These are phyloP conservation scores for Apiotrichum mycotoxinovorans DNA, from an alignment of 1,284 basidiomycete species.

Conservation along the genomic window DNA sequence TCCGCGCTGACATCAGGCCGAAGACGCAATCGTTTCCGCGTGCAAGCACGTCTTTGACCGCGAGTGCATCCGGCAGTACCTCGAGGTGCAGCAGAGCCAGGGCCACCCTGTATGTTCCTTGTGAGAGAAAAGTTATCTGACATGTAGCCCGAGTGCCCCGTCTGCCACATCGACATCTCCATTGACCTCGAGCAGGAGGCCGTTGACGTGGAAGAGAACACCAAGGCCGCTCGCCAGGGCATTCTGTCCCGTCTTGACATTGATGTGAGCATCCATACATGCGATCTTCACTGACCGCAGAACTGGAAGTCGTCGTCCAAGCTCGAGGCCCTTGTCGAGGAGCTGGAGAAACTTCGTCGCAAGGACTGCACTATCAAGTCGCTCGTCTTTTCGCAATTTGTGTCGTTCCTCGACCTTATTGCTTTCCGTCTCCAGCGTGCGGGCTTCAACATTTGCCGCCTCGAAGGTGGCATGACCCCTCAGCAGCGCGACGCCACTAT, in stretches of 20 bases:
- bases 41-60: slow-evolving; percentile 71
- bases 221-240: slow-evolving; percentile 71
- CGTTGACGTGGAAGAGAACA: slow-evolving; percentile 67
- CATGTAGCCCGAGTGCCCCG: slow-evolving; percentile 80
- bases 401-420: slow-evolving; percentile 64
- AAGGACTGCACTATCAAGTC: slow-evolving; percentile 93
- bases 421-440: slow-evolving; percentile 88
- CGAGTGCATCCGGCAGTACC: slow-evolving; percentile 92
- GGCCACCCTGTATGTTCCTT: slow-evolving; percentile 67
- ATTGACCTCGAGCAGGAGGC: slow-evolving; percentile 94
- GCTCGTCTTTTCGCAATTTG: slow-evolving; percentile 65
- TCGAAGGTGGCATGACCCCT: slow-evolving; percentile 96
- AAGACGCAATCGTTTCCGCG: slow-evolving; percentile 90
- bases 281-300: slow-evolving; percentile 23
- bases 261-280: slow-evolving; percentile 51
- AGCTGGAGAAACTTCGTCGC: slow-evolving; percentile 74
- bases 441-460: slow-evolving; percentile 88
- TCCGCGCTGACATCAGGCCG: slow-evolving; percentile 52
- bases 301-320: slow-evolving; percentile 93
- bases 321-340: slow-evolving; percentile 94
- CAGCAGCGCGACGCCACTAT: slow-evolving; percentile 93
- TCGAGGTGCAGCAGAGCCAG: slow-evolving; percentile 59
- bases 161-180: slow-evolving; percentile 87
- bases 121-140: no score
- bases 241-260: slow-evolving; percentile 88